These are phyloP conservation scores for Phytopythium delawarense DNA, from an alignment of 352 stramenopile genomes.

Conservation along the genomic window DNA sequence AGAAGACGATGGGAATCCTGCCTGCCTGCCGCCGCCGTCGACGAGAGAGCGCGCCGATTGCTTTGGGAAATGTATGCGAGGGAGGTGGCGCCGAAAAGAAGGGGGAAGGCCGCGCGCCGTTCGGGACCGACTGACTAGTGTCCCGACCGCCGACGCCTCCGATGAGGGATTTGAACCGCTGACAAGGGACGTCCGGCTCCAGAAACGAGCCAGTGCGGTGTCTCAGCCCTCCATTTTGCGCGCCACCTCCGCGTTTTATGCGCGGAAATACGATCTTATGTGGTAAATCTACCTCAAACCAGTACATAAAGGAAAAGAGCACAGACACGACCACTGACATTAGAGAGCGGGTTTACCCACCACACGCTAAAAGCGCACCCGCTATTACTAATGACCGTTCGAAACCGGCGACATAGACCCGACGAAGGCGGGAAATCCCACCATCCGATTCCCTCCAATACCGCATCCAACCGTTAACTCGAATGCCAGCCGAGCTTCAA, in stretches of 20 bases:
- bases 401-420: too few species aligned
- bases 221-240: background rate
- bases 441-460: too few species aligned
- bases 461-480: too few species aligned
- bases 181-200: too few species aligned
- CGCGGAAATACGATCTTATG: background rate
- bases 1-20: too few species aligned
- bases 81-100: background rate
- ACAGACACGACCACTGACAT: too few species aligned
- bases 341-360: too few species aligned
- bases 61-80: background rate
- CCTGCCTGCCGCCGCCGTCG: too few species aligned
- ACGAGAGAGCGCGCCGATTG: background rate
- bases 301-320: too few species aligned
- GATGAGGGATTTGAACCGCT: background rate
- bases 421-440: too few species aligned
- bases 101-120: background rate
- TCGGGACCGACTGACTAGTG: constrained; percentile 26
- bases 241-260: background rate
- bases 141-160: constrained; percentile 9
- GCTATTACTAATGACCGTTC: too few species aligned
- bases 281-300: background rate
- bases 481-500: constrained; percentile 18
- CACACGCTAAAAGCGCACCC: background rate
- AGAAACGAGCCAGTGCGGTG: constrained; percentile 6